Conservation (phyloP, 2,329 filamentous ascomycete species). For the Penicillium olsonii region DNA sequence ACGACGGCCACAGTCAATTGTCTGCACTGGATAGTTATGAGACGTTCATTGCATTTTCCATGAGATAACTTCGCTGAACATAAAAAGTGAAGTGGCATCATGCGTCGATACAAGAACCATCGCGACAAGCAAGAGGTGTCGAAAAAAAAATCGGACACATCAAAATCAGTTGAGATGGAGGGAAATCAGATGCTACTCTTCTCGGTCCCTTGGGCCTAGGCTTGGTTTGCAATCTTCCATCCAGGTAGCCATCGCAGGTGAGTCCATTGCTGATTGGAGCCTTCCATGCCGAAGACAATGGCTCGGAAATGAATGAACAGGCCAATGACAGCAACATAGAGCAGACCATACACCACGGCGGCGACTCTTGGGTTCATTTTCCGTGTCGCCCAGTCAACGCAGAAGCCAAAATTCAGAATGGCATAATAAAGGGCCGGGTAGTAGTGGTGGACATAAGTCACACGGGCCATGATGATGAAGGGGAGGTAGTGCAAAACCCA, state of each 20-base stretch:
- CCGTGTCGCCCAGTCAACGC: constrained; percentile 78
- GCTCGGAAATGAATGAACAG: constrained; percentile 90
- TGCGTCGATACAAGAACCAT: constrained; percentile 5
- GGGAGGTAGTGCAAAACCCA: constrained; percentile 97
- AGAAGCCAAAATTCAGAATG: constrained; percentile 85
- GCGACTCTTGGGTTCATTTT: constrained; percentile 65
- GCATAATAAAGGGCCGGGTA: constrained; percentile 98
- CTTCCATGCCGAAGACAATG: constrained; percentile 95
- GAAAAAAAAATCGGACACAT: not conserved
- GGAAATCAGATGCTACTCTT: too few relatives aligned
- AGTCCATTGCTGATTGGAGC: constrained; percentile 76
- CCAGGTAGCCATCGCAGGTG: constrained; percentile 92
- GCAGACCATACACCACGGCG: constrained; percentile 67
- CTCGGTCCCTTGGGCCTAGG: not conserved
- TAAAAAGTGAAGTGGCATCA: not conserved
- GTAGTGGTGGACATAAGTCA: constrained; percentile 99
- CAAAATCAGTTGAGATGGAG: not conserved
- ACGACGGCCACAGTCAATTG: too few relatives aligned
- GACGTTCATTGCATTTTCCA: not conserved
- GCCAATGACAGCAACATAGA: constrained; percentile 75
- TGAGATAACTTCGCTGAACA: not conserved
- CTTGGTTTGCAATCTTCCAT: constrained; percentile 76
- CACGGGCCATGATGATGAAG: constrained; percentile 96
- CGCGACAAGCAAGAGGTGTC: not conserved
- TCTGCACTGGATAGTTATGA: not conserved